These are phyloP conservation scores for Aureobasidium mangrovei DNA, from an alignment of 2,329 filamentous ascomycete species.

Conservation along the genomic window DNA sequence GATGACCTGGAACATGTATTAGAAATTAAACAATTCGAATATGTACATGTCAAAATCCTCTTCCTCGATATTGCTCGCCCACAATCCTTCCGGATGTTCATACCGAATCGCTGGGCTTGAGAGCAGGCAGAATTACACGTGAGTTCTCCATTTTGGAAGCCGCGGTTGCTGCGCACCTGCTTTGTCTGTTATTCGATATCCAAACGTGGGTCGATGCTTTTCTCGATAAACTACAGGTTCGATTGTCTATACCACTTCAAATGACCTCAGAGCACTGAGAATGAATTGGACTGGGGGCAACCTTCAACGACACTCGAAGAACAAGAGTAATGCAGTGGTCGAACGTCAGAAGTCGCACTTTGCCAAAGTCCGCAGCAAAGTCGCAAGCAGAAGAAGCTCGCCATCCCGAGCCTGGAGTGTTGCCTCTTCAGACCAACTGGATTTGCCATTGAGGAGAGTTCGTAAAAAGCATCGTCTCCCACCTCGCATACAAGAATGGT, in stretches of 20 bases:
- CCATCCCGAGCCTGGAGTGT: background rate
- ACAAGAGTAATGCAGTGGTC: slow-evolving; percentile 27
- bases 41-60: too few relatives aligned
- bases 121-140: too few relatives aligned
- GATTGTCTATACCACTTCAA: too few relatives aligned
- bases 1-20: too few relatives aligned
- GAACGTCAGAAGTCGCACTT: slow-evolving; percentile 41
- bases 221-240: background rate
- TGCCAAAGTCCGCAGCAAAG: slow-evolving; percentile 29
- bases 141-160: background rate
- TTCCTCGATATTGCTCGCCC: too few relatives aligned
- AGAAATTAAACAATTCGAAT: too few relatives aligned
- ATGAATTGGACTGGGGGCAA: slow-evolving; percentile 46
- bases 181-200: background rate
- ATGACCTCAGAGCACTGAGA: too few relatives aligned
- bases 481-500: background rate
- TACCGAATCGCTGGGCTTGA: background rate
- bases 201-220: background rate
- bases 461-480: background rate
- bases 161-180: background rate
- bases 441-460: background rate
- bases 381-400: slow-evolving; percentile 22
- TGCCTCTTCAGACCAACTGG: background rate
- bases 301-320: slow-evolving; percentile 29
- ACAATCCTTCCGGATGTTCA: too few relatives aligned